Evolutionary conservation across 306 rosid genomes (phyloP).

Genomic region (Vicia sativa): DNA sequence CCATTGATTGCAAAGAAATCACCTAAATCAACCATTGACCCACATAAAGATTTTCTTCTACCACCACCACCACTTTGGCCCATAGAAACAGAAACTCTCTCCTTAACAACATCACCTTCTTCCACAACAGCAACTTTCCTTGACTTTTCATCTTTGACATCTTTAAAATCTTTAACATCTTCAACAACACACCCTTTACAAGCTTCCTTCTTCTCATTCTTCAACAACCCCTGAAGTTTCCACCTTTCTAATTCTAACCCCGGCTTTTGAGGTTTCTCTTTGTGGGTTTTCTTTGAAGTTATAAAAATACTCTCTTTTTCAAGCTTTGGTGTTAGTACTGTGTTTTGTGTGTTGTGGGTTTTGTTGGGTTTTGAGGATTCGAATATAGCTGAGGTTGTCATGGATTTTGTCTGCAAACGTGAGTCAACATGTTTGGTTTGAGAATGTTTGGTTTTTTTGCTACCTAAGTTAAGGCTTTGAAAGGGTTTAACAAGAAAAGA

Average conservation of each 20-base stretch:
- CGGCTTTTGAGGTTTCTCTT: constrained; percentile 40
- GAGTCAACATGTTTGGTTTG: constrained; percentile 43
- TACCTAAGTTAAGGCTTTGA: constrained; percentile 47
- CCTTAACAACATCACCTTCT: constrained; percentile 35
- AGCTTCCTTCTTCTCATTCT: constrained; percentile 43
- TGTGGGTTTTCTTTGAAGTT: constrained; percentile 33
- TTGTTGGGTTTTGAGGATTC: constrained; percentile 52
- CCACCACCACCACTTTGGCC: constrained; percentile 22
- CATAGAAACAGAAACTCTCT: constrained; percentile 51
- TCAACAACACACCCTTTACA: constrained; percentile 11
- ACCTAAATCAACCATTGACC: constrained; percentile 56
- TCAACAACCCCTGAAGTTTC: constrained; percentile 43
- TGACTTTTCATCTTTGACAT: constrained; percentile 35
- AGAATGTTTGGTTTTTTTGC: constrained; percentile 31
- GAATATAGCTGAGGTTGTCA: constrained; percentile 57
- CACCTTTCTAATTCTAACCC: constrained; percentile 48
- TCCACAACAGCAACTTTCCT: constrained; percentile 27
- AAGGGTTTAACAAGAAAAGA: constrained; percentile 44
- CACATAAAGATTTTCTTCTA: constrained; percentile 71
- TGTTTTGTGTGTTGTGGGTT: background rate
- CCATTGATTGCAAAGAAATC: constrained; percentile 77
- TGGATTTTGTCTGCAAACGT: constrained; percentile 47
- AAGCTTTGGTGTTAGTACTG: background rate
- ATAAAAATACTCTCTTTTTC: constrained; percentile 33
- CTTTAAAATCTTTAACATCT: constrained; percentile 42